Percentiles rank a stretch among this genome's conserved stretches.
Conservation (phyloP, 495 filamentous ascomycete genomes). For the Pyronema domesticum region DNA sequence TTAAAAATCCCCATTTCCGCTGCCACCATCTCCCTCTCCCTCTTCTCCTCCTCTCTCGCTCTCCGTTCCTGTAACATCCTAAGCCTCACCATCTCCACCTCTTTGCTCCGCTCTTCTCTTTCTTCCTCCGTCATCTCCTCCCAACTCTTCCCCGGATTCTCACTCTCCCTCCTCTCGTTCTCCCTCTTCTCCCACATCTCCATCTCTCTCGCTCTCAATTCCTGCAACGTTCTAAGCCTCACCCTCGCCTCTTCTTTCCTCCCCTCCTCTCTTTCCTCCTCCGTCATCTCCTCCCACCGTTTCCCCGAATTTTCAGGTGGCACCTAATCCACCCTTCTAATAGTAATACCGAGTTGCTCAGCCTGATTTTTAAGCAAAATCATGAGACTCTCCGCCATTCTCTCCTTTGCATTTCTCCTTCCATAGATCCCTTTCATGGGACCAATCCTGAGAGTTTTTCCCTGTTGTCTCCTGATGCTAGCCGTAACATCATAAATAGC, state of each 20-base stretch:
- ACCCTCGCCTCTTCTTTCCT: not conserved
- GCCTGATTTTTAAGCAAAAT: conserved; percentile 19
- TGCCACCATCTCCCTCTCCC: too few relatives aligned
- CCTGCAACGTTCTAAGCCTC: too few relatives aligned
- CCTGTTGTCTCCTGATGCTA: conserved; percentile 12
- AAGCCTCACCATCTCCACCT: not conserved
- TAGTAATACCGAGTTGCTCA: conserved; percentile 12
- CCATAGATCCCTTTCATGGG: conserved; percentile 16
- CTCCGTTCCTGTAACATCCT: too few relatives aligned
- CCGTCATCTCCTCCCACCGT: not conserved
- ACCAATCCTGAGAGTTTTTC: conserved; percentile 15
- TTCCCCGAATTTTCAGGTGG: not conserved
- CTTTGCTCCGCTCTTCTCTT: not conserved
- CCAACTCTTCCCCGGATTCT: not conserved
- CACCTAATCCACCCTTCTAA: not conserved
- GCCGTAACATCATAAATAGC: conserved; percentile 17
- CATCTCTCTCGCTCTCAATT: too few relatives aligned
- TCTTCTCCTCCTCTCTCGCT: too few relatives aligned
- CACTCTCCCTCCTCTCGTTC: not conserved
- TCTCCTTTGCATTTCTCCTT: conserved; percentile 20
- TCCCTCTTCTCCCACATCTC: too few relatives aligned
- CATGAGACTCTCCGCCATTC: conserved; percentile 12
- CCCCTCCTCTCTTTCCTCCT: not conserved
- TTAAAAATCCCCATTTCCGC: too few relatives aligned
- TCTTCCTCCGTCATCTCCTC: not conserved